Evolutionary conservation across 345 rosid species (phyloP), one percentile per base, ranked within the genome.

Genomic region (Geranium brycei): DNA sequence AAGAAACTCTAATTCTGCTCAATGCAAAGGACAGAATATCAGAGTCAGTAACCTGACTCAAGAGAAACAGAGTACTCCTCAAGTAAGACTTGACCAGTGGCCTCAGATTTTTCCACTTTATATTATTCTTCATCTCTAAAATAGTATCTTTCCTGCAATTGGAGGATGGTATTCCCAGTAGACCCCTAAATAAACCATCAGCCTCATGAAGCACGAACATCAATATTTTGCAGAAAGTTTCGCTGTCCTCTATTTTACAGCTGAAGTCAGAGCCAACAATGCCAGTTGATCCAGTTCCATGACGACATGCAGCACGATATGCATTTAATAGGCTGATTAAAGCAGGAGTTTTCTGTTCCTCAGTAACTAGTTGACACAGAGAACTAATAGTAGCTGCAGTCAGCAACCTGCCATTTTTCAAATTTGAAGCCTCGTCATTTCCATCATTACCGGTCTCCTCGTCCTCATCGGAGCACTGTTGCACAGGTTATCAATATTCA

Each of bases 231-330:
- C 85, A 75, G 73, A 79, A 86, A 10, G 77, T 71, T 72, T 63
- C 70, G 57, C 80, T 68, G 69, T 86, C 83, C 72, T 69, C 75
- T 58, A 76, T 62, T 68, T 68, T 72, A 62, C 58, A 41, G 58
- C 19, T 1, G 12, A 57, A 56, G 19, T 51, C 68, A 23, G 28
- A 23, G 28, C 28, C 28, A 15, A 67, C 69, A 16, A 28, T 74
- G 53, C 60, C 76, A 40, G 75, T 68, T 71, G 88, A 68, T 75
- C 87, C 86, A 13, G 80, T 72, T 16, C 92, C 85, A 70, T 74
- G 86, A 63, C 76, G 89, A 75, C 96, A 88, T 31, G 89, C 95
- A 66, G 96, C 85, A 70, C 87, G 81, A 71, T 86, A 93, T 65
- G 83, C 87, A 71, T 90, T 93, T 59, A 90, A 55, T 58, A 90